Conservation (phyloP, 2,329 filamentous ascomycete species). For the Verticillium tricorpus region DNA sequence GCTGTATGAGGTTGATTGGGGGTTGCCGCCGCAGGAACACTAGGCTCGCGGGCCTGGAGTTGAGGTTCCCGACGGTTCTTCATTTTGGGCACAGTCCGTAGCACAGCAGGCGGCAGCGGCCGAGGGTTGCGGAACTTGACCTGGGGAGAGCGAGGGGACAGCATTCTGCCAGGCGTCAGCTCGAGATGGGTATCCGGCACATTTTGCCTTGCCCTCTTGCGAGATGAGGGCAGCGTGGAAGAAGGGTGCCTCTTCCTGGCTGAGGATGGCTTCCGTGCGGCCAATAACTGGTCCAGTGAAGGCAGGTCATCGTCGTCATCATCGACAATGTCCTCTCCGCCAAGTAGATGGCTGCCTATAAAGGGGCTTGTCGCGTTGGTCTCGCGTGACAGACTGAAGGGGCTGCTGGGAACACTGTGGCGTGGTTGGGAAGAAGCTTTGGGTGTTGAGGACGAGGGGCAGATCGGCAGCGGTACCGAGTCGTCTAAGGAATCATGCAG, state of each 20-base stretch:
- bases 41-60: neutral
- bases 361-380: constrained; percentile 32
- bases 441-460: constrained; percentile 1
- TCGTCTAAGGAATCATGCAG: neutral
- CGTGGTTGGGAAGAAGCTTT: constrained; percentile 12
- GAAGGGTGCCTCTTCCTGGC: neutral
- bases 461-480: neutral
- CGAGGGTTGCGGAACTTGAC: neutral
- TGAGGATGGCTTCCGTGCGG: neutral
- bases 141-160: neutral
- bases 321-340: neutral
- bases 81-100: neutral
- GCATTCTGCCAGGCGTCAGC: neutral
- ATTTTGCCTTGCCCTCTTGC: neutral
- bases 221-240: neutral
- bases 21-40: neutral
- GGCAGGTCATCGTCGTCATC: constrained; percentile 30
- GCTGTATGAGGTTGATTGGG: neutral
- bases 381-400: constrained; percentile 25
- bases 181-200: neutral
- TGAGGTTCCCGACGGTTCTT: neutral
- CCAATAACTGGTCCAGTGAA: constrained; percentile 19
- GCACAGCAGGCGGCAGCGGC: neutral
- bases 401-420: constrained; percentile 24
- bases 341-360: neutral